phyloP scores from a whole-genome alignment of 108 stramenopile genomes.

The Schizochytrium sp. region DNA sequence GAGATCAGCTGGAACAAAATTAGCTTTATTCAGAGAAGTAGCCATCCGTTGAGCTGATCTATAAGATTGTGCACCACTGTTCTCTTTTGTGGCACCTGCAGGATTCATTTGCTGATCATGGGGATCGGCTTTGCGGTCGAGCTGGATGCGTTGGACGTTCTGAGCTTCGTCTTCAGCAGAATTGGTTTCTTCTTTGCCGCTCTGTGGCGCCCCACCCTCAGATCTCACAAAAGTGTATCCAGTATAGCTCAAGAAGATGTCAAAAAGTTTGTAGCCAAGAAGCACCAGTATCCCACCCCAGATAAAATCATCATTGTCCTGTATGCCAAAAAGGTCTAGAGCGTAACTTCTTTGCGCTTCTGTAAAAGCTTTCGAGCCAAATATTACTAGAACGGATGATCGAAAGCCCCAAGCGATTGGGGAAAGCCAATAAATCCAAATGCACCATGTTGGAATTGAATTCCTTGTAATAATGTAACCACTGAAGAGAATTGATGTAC shows the following conservation, averaged over 20 bases:
- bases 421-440: constrained; percentile 57
- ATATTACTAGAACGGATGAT: not conserved
- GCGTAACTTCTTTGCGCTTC: constrained; percentile 7
- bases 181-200: not conserved
- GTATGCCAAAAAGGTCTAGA: constrained; percentile 31
- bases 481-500: constrained; percentile 13
- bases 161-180: too few relatives aligned
- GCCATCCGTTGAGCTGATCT: not conserved
- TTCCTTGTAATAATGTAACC: constrained; percentile 2
- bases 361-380: not conserved
- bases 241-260: not conserved
- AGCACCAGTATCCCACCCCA: constrained; percentile 12
- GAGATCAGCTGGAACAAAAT: not conserved
- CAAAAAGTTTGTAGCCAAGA: not conserved
- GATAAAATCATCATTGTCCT: not conserved
- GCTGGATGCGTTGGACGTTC: not conserved
- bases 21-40: constrained; percentile 32
- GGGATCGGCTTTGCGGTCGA: not conserved
- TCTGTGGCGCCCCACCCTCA: not conserved
- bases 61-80: not conserved
- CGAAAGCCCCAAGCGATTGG: constrained; percentile 6
- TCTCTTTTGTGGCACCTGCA: not conserved
- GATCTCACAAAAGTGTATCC: constrained; percentile 4
- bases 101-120: not conserved
- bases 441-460: constrained; percentile 39